Evolutionary conservation across 164 flowering plant genomes (phyloP), one percentile per base, ranked within the genome.

Genomic region (Euptelea pleiosperma): DNA sequence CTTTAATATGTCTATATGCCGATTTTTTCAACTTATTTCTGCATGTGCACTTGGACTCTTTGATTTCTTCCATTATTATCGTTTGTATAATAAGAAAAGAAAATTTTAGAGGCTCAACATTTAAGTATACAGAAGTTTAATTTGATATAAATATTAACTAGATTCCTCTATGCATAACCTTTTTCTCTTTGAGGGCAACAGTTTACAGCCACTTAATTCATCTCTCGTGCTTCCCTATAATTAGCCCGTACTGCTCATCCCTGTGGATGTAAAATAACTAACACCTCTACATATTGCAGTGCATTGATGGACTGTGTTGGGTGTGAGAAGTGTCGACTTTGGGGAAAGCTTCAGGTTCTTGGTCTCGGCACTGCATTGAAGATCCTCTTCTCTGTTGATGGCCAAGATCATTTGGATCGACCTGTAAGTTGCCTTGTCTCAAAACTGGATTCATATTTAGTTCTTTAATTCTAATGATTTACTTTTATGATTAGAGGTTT

Each of bases 341-440:
- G 99, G 99, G 99, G 99, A 47, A 93, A 93, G 78, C 96, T 93
- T 70, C 99, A 93, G 72, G 89, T 93, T 73, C 97, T 82, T 75
- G 99, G 99, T 59, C 92, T 93, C 39, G 99, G 99, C 14, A 93
- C 99, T 40, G 96, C 99, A 36, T 68, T 93, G 62, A 90, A 94
- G 62, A 91, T 88, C 66, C 97, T 94, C 35, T 91, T 94, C 73
- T 81, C 97, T 35, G 95, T 82, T 63, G 75, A 94, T 69, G 83
- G 80, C 43, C 68, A 78, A 18, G 70, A 74, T 31, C 49, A 72
- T 51, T 18, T 64, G 50, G 74, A 66, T 39, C 77, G 78, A 29
- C 73, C 65, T 41, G 91, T 89, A 66, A 81, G 87, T 81, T 49
- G 24, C 55, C 30, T 31, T 30, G 3, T 57, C 21, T 39, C 2